Conservation (phyloP, 1,284 basidiomycete species). For the Cryptococcus wingfieldii region DNA sequence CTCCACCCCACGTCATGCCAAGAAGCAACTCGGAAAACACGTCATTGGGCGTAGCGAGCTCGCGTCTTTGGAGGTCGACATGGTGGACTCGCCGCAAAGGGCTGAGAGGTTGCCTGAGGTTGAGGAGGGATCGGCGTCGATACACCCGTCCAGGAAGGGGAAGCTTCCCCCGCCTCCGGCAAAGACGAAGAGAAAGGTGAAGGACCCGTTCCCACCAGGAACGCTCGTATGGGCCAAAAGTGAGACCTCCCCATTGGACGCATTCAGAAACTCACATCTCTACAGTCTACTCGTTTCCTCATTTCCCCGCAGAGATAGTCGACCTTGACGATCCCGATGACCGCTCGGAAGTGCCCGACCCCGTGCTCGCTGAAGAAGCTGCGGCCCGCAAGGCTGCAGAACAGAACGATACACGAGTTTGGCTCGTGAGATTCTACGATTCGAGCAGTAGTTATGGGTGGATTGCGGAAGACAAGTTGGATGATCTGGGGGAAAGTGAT, state of each 20-base stretch:
- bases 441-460: conserved; percentile 59
- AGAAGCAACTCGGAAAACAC: no score
- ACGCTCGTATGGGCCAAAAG: conserved; percentile 46
- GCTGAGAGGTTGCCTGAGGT: no score
- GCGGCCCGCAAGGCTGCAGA: conserved; percentile 25
- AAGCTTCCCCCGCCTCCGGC: no score
- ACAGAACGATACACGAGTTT: conserved; percentile 39
- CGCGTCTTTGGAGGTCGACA: no score
- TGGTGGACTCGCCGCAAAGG: no score
- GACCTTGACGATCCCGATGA: conserved; percentile 25
- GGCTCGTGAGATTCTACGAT: conserved; percentile 67
- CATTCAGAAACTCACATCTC: neutral
- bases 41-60: no score
- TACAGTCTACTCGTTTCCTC: conserved; percentile 39
- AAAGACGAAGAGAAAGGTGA: neutral
- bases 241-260: neutral
- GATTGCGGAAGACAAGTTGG: conserved; percentile 54
- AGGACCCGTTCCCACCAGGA: conserved; percentile 32
- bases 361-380: conserved; percentile 49
- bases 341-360: conserved; percentile 54
- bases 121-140: no score
- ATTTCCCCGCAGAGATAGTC: conserved; percentile 49
- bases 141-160: no score
- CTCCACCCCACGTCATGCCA: no score
- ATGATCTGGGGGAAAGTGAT: conserved; percentile 51